Base-by-base conservation (phyloP, 371 early-diverging fungal species). In the Apophysomyces ossiformis region DNA sequence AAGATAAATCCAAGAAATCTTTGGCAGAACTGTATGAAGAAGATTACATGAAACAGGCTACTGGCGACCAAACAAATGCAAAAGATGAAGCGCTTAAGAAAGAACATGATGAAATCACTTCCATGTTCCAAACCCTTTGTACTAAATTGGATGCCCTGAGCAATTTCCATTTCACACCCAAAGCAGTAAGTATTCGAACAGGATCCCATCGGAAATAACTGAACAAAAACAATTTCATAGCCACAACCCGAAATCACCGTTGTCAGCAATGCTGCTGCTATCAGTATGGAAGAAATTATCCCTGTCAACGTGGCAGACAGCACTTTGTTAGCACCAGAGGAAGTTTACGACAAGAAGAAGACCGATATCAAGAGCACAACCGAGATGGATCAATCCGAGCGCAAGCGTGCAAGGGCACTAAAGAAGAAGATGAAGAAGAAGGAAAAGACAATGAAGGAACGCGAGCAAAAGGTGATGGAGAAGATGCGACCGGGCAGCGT, bases 241-340 rank as follows among this genome's bases (percentile, higher is more conserved):
- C 78, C 87, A 60, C 87, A 86, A 69, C 80, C 90, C 21, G 94
- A 96, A 65, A 84, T 96, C 63, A 84, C 85, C 9, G 90, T 97
- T 59, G 87, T 90, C 60, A 83, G 91, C 58, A 88, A 91, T 63
- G 90, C 93, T 26, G 92, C 98, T 7, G 94, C 99, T 2, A 89
- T 98, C 68, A 83, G 89, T 57, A 92, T 97, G 91, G 99, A 98
- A 79, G 99, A 98, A 75, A 91, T 93, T 35, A 92, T 93, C 59
- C 99, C 99, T 9, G 88, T 95, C 36, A 84, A 88, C 67, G 95
- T 96, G 32, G 89, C 93, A 9, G 90, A 92, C 68, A 93, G 93
- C 4, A 87, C 88, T 2, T 79, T 93, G 45, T 81, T 93, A 58
- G 96, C 97, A 11, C 97, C 99, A 26, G 89, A 95, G 73, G 98